Percentiles rank a stretch among this genome's conserved stretches.
phyloP scores from a whole-genome alignment of 768 basidiomycete genomes.

The Auricularia auricula-judae region DNA sequence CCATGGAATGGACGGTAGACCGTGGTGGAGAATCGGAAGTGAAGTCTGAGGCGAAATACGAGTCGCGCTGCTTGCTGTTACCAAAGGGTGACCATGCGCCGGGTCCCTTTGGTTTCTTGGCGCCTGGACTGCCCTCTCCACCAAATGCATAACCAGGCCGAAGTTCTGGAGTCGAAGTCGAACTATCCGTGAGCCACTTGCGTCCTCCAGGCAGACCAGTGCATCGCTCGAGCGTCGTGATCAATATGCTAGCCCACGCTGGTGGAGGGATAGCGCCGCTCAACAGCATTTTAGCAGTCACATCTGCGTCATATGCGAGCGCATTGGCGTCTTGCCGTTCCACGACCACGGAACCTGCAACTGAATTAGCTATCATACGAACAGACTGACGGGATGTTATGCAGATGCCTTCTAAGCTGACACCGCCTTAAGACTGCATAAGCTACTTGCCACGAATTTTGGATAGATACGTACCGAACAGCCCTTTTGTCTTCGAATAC shows the following conservation, averaged over 20 bases:
- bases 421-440: not conserved
- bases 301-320: constrained; percentile 63
- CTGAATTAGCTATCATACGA: constrained; percentile 24
- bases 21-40: not conserved
- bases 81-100: constrained; percentile 35
- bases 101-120: constrained; percentile 33
- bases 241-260: constrained; percentile 65
- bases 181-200: constrained; percentile 53
- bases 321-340: constrained; percentile 91
- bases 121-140: constrained; percentile 33
- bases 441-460: not conserved
- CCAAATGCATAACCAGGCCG: constrained; percentile 45
- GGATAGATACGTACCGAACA: constrained; percentile 47
- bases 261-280: constrained; percentile 67
- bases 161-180: constrained; percentile 20
- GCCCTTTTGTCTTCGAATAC: constrained; percentile 84
- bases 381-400: not conserved
- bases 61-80: constrained; percentile 32
- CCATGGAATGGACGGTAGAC: not conserved
- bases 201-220: constrained; percentile 59
- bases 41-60: constrained; percentile 37
- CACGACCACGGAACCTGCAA: constrained; percentile 84
- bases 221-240: constrained; percentile 61
- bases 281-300: constrained; percentile 70
- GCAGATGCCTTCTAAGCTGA: constrained; percentile 1